phyloP scores from a whole-genome alignment of 2,329 filamentous ascomycete species.

The Sporothrix mexicana region DNA sequence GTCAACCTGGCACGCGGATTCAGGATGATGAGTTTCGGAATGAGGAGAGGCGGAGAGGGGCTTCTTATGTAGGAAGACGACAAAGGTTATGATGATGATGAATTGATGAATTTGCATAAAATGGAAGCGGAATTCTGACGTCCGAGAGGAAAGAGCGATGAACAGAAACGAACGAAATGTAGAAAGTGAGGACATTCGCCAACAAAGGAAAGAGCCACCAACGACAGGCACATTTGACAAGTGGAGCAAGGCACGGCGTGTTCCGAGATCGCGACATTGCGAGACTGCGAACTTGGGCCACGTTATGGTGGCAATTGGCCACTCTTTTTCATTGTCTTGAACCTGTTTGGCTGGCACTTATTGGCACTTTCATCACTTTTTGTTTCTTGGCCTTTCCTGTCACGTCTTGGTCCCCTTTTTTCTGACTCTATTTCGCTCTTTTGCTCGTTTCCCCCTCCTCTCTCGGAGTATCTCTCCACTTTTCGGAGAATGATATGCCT shows the following conservation, averaged over 20 bases:
- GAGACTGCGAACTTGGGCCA: not conserved
- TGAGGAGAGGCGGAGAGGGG: slow-evolving; percentile 7
- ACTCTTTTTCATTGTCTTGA: not conserved
- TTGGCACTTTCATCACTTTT: not conserved
- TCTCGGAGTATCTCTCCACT: slow-evolving; percentile 21
- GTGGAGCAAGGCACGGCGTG: not conserved
- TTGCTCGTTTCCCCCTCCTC: not conserved
- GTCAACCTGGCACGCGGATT: not conserved
- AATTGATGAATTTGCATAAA: not conserved
- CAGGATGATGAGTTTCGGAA: not conserved
- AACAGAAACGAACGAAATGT: not conserved
- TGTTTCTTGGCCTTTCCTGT: slow-evolving; percentile 11
- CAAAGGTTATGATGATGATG: not conserved
- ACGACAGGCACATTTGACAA: not conserved
- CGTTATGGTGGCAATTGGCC: not conserved
- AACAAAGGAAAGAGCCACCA: not conserved
- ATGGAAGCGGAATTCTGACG: not conserved
- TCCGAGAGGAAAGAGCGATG: not conserved
- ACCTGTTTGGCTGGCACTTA: not conserved
- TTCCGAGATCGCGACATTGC: slow-evolving; percentile 14
- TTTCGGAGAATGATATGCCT: slow-evolving; percentile 21
- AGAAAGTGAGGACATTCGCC: no score
- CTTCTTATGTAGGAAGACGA: not conserved
- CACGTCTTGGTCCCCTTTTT: not conserved
- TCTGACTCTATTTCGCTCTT: no score